Evolutionary conservation across 2,329 filamentous ascomycete genomes (phyloP).

Genomic region (Hysterium pulicare): DNA sequence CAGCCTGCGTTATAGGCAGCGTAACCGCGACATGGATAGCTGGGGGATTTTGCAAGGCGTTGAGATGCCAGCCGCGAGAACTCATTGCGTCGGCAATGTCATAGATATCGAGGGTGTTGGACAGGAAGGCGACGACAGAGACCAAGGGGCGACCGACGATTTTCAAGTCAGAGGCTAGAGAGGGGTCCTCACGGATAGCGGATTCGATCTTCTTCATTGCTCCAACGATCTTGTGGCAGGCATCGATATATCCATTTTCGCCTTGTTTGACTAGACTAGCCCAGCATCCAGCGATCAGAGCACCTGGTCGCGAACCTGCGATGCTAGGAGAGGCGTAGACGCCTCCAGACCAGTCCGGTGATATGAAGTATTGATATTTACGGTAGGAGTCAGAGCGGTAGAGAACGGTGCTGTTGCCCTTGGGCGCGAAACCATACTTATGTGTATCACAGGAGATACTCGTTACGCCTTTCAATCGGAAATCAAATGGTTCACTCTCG

Average conservation of each 20-base stretch:
- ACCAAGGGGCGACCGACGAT: slow-evolving; percentile 84
- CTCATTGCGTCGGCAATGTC: slow-evolving; percentile 89
- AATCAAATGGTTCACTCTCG: slow-evolving; percentile 84
- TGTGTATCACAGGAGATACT: slow-evolving; percentile 96
- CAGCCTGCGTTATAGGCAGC: slow-evolving; percentile 74
- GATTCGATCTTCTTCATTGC: slow-evolving; percentile 76
- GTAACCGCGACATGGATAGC: slow-evolving; percentile 95
- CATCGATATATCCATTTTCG: slow-evolving; percentile 80
- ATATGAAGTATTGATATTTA: slow-evolving; percentile 94
- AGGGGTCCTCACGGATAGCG: slow-evolving; percentile 66
- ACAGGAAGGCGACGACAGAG: slow-evolving; percentile 82
- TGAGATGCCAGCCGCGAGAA: slow-evolving; percentile 87
- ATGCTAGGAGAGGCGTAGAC: slow-evolving; percentile 93
- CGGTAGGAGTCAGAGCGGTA: slow-evolving; percentile 79
- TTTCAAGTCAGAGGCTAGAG: slow-evolving; percentile 68
- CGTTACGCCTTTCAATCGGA: slow-evolving; percentile 88
- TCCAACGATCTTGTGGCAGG: slow-evolving; percentile 84
- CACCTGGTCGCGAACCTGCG: slow-evolving; percentile 86
- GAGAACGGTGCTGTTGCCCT: slow-evolving; percentile 89
- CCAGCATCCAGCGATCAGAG: slow-evolving; percentile 95
- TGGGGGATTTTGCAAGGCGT: slow-evolving; percentile 85
- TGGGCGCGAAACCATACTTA: slow-evolving; percentile 98
- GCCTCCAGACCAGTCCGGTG: slow-evolving; percentile 89
- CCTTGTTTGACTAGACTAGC: slow-evolving; percentile 84
- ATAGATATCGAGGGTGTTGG: slow-evolving; percentile 85